Evolutionary conservation across 2,329 filamentous ascomycete species (phyloP), one percentile per base, ranked within the genome.

Genomic region (Penicillium sclerotigenum): DNA sequence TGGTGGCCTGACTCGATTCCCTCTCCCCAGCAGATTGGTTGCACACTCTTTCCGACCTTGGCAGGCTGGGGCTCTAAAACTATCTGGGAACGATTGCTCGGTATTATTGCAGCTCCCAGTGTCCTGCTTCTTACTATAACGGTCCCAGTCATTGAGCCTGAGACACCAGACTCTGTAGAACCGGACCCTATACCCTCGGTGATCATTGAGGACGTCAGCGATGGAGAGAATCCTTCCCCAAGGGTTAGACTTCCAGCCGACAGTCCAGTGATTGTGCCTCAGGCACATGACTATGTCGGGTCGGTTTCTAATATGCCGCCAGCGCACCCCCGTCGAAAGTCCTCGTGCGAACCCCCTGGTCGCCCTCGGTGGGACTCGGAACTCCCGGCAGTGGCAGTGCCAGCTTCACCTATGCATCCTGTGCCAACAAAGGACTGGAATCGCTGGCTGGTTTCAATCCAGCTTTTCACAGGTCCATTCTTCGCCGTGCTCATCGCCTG

Each of bases 111-210:
- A 8, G 87, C 91, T n/a, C 90, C 92, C 1, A 95, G 89, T 65
- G 91, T 99, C 36, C 90, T 99, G 59, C 76, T 97, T 2, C 80
- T 99, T 4, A 93, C 93, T 0, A 85, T 94, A 45, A 99, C 94
- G 0, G 74, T 99, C 5, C 94, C 95, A 0, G 91, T 99, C 0
- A 90, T 96, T 6, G 93, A 97, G 66, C 83, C 83, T 1, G 80
- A 83, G 20, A 79, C 74, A 34, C 70, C 81, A 8, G 82, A 85
- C 13, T 74, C 78, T 3, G 74, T 74, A 5, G 71, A 66, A 16
- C 34, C 71, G 1, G 78, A 80, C 5, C 71, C 75, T 8, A 68
- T 71, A 16, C 57, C 64, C 10, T 59, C 65, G 9, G 61, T 66
- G 7, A 59, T 65, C n/a, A 57, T 68, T 47, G 60, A 66, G 20